Evolutionary conservation across 495 filamentous ascomycete species (phyloP), one percentile per base, ranked within the genome.

Genomic region (Pseudevernia furfuracea): DNA sequence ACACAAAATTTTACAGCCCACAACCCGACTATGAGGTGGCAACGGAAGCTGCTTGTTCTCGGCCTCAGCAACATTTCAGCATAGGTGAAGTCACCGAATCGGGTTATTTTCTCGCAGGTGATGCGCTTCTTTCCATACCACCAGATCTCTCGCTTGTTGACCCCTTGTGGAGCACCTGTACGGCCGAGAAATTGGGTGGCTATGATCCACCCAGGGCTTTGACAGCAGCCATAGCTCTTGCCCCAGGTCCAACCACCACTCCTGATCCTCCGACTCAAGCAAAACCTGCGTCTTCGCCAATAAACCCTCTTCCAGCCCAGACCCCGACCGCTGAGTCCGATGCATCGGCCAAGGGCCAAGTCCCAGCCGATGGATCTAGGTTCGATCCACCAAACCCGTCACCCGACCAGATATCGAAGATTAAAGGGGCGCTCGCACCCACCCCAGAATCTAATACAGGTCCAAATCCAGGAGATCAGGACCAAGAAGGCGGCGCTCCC

Each of bases 21-120:
- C 30, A 30, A 28, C 38, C 58, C 43, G 58, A 60, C 38, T 60
- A 44, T 28, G 38, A 60, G n/a, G 23, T 60, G 11, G 21, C 21
- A 41, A 60, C n/a, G 11, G 58, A 44, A 60, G 39, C 36, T 38
- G 58, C 58, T 11, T 60, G 58, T 60, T 60, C 37, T 28, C 10
- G 14, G 34, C 38, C 17, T 10, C 14, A 15, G 14, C 21, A 43
- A 19, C 41, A 3, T 17, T 7, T 25, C 37, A 60, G 34, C 58
- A 38, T 23, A 39, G 37, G 36, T 19, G 9, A 60, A 37, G 19
- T 23, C n/a, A 15, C 30, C 4, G 23, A 60, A 19, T 23, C 58
- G 21, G 30, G 37, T 41, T 44, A 41, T 19, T 0, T 60, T 44
- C 38, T 60, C 30, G 58, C 58, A 17, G 58, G 37, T 17, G 9